These are phyloP conservation scores for Botryosphaeria dothidea DNA, from an alignment of 2,329 filamentous ascomycete genomes.

Conservation along the genomic window DNA sequence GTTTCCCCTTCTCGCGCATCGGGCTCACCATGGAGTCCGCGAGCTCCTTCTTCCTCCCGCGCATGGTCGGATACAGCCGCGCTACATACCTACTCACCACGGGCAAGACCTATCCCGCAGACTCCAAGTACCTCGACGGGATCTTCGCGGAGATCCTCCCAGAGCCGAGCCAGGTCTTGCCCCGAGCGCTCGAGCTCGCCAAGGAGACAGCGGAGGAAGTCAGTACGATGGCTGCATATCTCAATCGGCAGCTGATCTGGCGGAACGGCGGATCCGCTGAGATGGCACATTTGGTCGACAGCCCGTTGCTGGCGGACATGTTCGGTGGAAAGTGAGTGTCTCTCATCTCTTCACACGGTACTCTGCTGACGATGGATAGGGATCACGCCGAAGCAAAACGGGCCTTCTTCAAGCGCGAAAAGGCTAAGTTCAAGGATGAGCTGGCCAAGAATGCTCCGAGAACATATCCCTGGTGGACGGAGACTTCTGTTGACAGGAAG, in stretches of 20 bases:
- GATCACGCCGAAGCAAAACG: no score
- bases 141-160: constrained; percentile 21
- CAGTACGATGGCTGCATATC: constrained; percentile 6
- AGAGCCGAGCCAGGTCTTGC: background rate
- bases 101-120: constrained; percentile 17
- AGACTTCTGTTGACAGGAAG: no score
- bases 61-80: no score
- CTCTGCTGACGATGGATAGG: no score
- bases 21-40: no score
- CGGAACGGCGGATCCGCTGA: constrained; percentile 18
- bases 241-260: constrained; percentile 22
- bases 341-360: no score
- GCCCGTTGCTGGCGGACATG: constrained; percentile 16
- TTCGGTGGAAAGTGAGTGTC: background rate
- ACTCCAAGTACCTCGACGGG: constrained; percentile 14
- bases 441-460: no score
- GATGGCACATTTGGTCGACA: constrained; percentile 20
- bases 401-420: no score
- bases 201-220: background rate
- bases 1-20: no score
- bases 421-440: no score
- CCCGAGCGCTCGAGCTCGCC: constrained; percentile 17
- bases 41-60: no score
- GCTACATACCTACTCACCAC: constrained; percentile 21
- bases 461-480: no score